Evolutionary conservation across 176 grass and related monocot species (phyloP), one percentile per base, ranked within the genome.

Genomic region (Aegilops longissima): DNA sequence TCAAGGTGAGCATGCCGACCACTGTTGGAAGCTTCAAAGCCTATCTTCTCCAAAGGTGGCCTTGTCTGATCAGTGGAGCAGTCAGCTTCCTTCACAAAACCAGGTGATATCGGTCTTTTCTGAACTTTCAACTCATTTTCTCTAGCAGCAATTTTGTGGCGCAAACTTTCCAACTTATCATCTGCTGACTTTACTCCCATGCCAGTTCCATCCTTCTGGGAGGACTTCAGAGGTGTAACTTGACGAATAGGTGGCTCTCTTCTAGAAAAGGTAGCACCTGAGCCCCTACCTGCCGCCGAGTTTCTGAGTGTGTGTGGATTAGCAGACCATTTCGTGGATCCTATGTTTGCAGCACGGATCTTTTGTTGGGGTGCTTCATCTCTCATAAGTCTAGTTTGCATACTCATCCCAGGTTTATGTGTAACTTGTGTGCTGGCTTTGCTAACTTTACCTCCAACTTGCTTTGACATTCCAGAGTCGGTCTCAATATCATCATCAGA

Each of bases 91-190:
- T 66, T 87, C 6, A 56, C 83, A 68, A 52, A 44, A 84, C 59
- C 86, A 71, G 78, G 61, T 25, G 66, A 25, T 18, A 83, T 70
- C 67, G 81, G 83, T 79, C 89, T 91, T 80, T 92, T 95, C 66
- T 92, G 95, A 87, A 86, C 87, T 85, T 86, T 98, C 52, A 96
- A 79, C 91, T 90, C 94, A 89, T 88, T 96, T 89, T 99, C 94
- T 87, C 76, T 87, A 69, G 87, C 65, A 85, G 97, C 90, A 77
- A 99, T 99, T 88, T 94, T 90, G 80, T 94, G 90, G 44, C 97
- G 90, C 78, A 99, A 95, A 40, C 73, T 94, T 89, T 93, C 92
- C 78, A 96, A 87, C 44, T 73, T 86, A 71, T 86, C 75, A 79
- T 91, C 92, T 45, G 88, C 81, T 69, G 83, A 91, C 74, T 76